Percentiles rank a stretch among this genome's conserved stretches.
Evolutionary conservation across 768 basidiomycete species (phyloP).

Genomic region (Candolleomyces aberdarensis): DNA sequence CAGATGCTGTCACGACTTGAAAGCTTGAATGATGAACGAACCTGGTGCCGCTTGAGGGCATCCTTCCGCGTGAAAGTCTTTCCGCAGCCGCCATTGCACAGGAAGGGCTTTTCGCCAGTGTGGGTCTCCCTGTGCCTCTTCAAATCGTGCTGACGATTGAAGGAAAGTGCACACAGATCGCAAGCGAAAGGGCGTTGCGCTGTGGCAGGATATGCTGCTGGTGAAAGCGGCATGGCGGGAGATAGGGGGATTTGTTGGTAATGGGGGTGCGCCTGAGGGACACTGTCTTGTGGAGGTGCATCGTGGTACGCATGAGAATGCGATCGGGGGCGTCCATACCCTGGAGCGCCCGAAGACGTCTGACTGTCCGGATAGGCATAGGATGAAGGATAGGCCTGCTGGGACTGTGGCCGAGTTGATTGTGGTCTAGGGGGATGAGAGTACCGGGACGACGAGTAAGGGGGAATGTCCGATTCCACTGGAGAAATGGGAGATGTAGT

Average conservation of each 20-base stretch:
- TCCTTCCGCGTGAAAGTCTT: conserved; percentile 89
- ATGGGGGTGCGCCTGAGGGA: conserved; percentile 15
- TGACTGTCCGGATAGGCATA: conserved; percentile 31
- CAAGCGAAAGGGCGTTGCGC: conserved; percentile 63
- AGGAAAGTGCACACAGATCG: conserved; percentile 74
- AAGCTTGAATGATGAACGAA: conserved; percentile 25
- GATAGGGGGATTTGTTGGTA: conserved; percentile 29
- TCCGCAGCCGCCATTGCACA: conserved; percentile 81
- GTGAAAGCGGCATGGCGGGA: conserved; percentile 23
- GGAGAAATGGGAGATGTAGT: conserved; percentile 6
- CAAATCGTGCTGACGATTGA: conserved; percentile 83
- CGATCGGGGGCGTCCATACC: conserved; percentile 36
- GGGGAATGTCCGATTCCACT: conserved; percentile 3
- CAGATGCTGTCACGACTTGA: conserved; percentile 9
- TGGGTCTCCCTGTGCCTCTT: conserved; percentile 84
- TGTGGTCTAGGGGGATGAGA: conserved; percentile 25
- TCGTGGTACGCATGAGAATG: conserved; percentile 36
- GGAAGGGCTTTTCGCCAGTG: conserved; percentile 80
- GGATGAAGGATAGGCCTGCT: conserved; percentile 36
- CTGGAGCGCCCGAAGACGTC: conserved; percentile 22
- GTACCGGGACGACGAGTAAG: conserved; percentile 14
- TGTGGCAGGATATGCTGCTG: conserved; percentile 49
- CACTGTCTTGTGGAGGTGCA: not conserved
- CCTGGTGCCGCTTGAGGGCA: conserved; percentile 84
- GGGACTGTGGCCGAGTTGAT: conserved; percentile 29